Percentiles rank a stretch among this genome's conserved stretches.
These are phyloP conservation scores for Mycena polygramma DNA, from an alignment of 768 basidiomycete species.

Conservation along the genomic window DNA sequence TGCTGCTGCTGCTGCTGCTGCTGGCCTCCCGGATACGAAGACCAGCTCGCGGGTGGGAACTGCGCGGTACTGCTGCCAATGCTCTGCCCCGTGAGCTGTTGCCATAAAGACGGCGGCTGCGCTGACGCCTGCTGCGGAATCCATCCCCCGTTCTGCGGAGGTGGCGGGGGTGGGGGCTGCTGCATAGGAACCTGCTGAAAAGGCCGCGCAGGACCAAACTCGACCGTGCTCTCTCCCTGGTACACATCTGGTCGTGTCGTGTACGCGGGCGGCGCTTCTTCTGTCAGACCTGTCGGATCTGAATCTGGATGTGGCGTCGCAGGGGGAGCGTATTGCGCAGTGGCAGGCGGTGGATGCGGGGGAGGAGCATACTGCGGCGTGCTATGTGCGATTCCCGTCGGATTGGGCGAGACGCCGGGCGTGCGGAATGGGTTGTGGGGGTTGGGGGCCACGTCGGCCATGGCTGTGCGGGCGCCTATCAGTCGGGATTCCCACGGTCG, in stretches of 20 bases:
- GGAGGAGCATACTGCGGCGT: constrained; percentile 7
- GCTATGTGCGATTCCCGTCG: constrained; percentile 39
- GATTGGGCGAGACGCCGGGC: constrained; percentile 44
- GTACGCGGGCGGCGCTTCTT: constrained; percentile 81
- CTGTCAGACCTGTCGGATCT: constrained; percentile 47
- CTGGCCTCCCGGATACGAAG: constrained; percentile 39
- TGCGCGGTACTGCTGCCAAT: constrained; percentile 29
- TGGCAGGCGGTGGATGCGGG: not conserved
- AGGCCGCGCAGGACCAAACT: constrained; percentile 72
- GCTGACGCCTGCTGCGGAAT: constrained; percentile 10
- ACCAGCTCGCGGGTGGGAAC: constrained; percentile 1
- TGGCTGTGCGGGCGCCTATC: not conserved
- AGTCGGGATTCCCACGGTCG: too few species aligned
- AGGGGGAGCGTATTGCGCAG: constrained; percentile 8
- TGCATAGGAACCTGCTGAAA: constrained; percentile 56
- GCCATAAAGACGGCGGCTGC: constrained; percentile 30
- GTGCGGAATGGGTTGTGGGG: constrained; percentile 51
- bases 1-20: too few species aligned
- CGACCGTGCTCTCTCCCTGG: constrained; percentile 73
- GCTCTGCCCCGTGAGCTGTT: constrained; percentile 35
- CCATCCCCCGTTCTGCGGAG: constrained; percentile 11
- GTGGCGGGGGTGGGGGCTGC: constrained; percentile 22
- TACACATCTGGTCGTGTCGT: constrained; percentile 65
- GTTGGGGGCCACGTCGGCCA: constrained; percentile 21
- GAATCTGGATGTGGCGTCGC: not conserved